A percentile compares a stretch with the other conserved stretches of the same genome.
These are phyloP conservation scores for Escovopsis sp. DNA, from an alignment of 2,329 filamentous ascomycete genomes.

Conservation along the genomic window DNA sequence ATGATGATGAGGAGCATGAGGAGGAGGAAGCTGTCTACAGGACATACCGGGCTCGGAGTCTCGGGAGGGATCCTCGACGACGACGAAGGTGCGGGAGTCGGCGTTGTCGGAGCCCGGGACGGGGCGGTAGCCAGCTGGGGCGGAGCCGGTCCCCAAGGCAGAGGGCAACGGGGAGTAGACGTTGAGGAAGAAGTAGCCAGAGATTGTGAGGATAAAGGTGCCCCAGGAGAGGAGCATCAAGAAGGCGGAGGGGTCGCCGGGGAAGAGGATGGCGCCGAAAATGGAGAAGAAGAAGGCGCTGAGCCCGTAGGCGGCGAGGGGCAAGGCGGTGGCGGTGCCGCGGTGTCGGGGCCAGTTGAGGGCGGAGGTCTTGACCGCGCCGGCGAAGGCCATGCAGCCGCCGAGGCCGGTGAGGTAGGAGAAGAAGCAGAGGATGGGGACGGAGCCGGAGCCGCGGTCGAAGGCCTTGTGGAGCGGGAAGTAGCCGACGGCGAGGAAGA, in stretches of 20 bases:
- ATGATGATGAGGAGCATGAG: no score
- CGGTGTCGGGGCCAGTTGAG: conserved; percentile 84
- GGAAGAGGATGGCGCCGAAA: conserved; percentile 61
- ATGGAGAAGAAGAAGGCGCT: conserved; percentile 94
- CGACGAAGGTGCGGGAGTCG: conserved; percentile 2
- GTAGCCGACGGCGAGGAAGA: conserved; percentile 65
- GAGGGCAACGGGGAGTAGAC: conserved; percentile 47
- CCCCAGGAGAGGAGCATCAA: conserved; percentile 66
- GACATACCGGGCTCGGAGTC: conserved; percentile 6
- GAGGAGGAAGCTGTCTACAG: no score
- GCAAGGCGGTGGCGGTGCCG: conserved; percentile 88
- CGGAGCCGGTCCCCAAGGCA: no score
- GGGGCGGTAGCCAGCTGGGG: conserved; percentile 41
- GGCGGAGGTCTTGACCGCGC: conserved; percentile 71
- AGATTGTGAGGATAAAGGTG: conserved; percentile 59
- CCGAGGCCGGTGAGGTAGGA: conserved; percentile 77
- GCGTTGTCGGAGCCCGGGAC: conserved; percentile 26
- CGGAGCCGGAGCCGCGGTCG: conserved; percentile 45
- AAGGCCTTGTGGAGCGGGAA: conserved; percentile 73
- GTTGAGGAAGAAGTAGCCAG: conserved; percentile 72
- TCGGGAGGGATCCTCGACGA: background rate
- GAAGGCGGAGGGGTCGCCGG: conserved; percentile 68
- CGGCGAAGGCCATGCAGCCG: conserved; percentile 80
- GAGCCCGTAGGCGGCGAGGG: conserved; percentile 79
- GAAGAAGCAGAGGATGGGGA: conserved; percentile 58